Evolutionary conservation across 179 eudicot species (phyloP), one percentile per base, ranked within the genome.

Genomic region (Beta corolliflora): DNA sequence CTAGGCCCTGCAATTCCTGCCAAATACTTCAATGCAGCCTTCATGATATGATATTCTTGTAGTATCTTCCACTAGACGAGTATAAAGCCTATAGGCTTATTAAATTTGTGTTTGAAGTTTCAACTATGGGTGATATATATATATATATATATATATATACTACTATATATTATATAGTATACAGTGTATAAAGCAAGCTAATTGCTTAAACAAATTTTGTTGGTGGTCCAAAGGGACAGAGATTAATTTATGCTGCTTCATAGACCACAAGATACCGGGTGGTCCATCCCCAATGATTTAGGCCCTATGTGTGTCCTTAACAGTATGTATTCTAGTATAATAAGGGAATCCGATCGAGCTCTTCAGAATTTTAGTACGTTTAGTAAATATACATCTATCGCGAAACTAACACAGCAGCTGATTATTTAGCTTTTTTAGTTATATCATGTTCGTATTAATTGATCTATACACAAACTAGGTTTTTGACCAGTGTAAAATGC

Each of bases 1-100:
- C 95, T 95, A 50, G 91, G 91, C 23, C 99, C 99, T 46, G 92
- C 91, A 71, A 90, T 80, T 44, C 99, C 99, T 65, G 95, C 86
- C 58, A 95, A 86, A 83, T 95, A 95, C 66, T 90, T 92, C 60
- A 95, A 59, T 25, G 91, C 86, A 70, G 82, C 91, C 88, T 95
- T 95, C 99, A 95, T 93, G 14, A 64, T 70, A 61, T 46, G 41
- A 36, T 65, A 54, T 6, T 74, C n/a, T 74, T 69, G 15, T 29
- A 56, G 52, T 48, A 48, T 48, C 52, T 48, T 48, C 9, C 9
- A 48, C 52, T 3, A 48, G 52, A 48, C 14, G 61, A 56, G 61
- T 69, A 44, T 44, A 11, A 3, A 70, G 9, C 8, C 2, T 36
- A 48, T 71, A 50, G n/a, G 8, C 52, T 46, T 58, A 59, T 60